Conservation (phyloP, 805 yeast genomes). For the Babjeviella inositovora region DNA sequence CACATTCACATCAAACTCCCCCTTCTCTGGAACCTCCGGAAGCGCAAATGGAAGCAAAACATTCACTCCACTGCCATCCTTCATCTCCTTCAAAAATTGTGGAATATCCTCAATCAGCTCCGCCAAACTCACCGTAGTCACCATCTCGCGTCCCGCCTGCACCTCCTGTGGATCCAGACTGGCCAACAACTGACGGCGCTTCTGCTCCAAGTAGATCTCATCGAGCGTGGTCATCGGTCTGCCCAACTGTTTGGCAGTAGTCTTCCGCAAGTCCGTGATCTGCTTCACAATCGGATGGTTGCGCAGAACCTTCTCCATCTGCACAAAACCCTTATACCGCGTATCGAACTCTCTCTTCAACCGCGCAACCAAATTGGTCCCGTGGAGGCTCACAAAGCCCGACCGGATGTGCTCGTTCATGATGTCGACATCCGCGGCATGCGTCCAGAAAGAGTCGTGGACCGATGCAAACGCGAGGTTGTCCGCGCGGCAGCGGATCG, state of each 20-base stretch:
- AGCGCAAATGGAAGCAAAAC: slow-evolving; percentile 53
- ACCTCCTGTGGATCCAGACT: slow-evolving; percentile 33
- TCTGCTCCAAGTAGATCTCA: slow-evolving; percentile 57
- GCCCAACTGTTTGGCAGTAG: slow-evolving; percentile 29
- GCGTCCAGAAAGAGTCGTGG: slow-evolving; percentile 98
- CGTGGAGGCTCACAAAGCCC: slow-evolving; percentile 66
- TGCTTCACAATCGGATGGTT: slow-evolving; percentile 31
- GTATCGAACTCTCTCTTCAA: slow-evolving; percentile 67
- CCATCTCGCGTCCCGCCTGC: slow-evolving; percentile 34
- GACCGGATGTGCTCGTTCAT: slow-evolving; percentile 64
- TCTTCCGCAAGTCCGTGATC: slow-evolving; percentile 30
- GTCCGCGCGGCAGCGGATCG: slow-evolving; percentile 52
- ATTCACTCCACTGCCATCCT: slow-evolving; percentile 8
- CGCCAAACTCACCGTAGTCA: slow-evolving; percentile 54
- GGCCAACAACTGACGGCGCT: slow-evolving; percentile 35
- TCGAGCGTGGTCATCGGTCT: slow-evolving; percentile 49
- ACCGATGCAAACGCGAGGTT: slow-evolving; percentile 80
- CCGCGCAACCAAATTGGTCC: slow-evolving; percentile 51
- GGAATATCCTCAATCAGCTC: slow-evolving; percentile 11
- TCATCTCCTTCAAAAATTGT: slow-evolving; percentile 6
- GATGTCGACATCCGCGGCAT: slow-evolving; percentile 64
- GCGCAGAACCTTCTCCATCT: slow-evolving; percentile 36
- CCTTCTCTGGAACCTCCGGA: slow-evolving; percentile 65
- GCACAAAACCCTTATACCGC: slow-evolving; percentile 61
- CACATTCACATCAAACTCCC: slow-evolving; percentile 65